Base-by-base conservation (phyloP, 805 yeast species). In the Wickerhamiella parazyma region DNA sequence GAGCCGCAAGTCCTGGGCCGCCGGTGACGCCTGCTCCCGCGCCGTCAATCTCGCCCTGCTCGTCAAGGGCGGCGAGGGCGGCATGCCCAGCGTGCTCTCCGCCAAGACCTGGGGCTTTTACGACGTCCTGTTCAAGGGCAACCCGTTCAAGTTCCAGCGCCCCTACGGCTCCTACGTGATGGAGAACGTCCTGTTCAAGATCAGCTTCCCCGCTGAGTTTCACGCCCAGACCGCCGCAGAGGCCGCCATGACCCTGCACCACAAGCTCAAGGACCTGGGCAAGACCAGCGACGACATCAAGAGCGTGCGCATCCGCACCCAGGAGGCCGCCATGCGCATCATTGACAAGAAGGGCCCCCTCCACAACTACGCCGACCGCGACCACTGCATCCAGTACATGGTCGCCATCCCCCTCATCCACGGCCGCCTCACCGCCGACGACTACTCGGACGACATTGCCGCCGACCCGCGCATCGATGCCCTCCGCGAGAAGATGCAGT, bases 221-320 rank as follows among this genome's bases (percentile, higher is more conserved):
- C 80, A 74, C 55, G 77, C 78, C 8, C 80, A 74, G 58, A 73
- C 79, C 26, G 79, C 79, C 8, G 78, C 67, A 28, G 80, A 74
- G 54, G 75, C 75, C 18, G 72, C 79, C 25, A 53, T 74, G 57
- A 66, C 63, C 11, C 61, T 69, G 11, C 63, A 70, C 52, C 48
- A 53, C 29, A 51, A 56, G 41, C 58, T 74, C 48, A 51, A 56
- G 35, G 53, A 51, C 4, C 44, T 58, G 35, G 74, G 74, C n/a
- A 65, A 66, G 56, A 53, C 71, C 6, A 58, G 60, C 46, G 66
- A 65, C 40, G 78, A 75, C 52, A 72, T 74, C 51, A 66, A 66
- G 52, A 60, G 64, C 16, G 57, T 74, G 44, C 63, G 66, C 42
- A 72, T 74, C 52, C 66, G 71, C 51, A 73, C 78, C 36, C 80